Evolutionary conservation across 2,329 filamentous ascomycete species (phyloP).

Genomic region (Stylonectria norvegica): DNA sequence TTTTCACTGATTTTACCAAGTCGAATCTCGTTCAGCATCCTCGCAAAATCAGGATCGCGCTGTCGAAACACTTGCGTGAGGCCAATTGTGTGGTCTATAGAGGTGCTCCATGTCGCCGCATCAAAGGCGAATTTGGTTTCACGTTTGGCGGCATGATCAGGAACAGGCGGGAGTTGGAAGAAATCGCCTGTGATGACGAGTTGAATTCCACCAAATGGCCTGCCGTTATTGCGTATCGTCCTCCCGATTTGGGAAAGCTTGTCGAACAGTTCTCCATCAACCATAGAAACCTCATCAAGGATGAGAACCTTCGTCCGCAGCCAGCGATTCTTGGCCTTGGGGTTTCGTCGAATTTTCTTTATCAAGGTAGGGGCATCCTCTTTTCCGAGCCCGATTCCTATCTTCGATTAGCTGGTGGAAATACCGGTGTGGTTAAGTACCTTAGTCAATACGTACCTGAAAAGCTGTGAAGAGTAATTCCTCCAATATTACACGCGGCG

Average conservation of each 20-base stretch:
- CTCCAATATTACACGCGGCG: constrained; percentile 94
- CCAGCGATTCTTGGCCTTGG: constrained; percentile 87
- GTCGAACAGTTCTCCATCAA: constrained; percentile 94
- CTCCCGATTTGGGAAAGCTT: constrained; percentile 89
- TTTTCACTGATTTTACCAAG: constrained; percentile 74
- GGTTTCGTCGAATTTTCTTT: constrained; percentile 86
- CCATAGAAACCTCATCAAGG: constrained; percentile 97
- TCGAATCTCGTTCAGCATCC: constrained; percentile 97
- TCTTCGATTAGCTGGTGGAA: too few species aligned
- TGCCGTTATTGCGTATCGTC: constrained; percentile 80
- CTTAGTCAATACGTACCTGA: constrained; percentile 51
- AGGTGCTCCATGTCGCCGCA: constrained; percentile 84
- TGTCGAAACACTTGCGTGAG: constrained; percentile 96
- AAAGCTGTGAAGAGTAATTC: constrained; percentile 94
- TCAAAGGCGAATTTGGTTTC: constrained; percentile 89
- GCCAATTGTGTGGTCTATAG: constrained; percentile 92
- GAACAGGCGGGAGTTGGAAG: constrained; percentile 93
- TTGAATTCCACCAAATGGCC: constrained; percentile 94
- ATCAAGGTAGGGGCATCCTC: constrained; percentile 76
- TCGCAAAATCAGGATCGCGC: constrained; percentile 81
- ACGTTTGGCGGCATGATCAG: constrained; percentile 62
- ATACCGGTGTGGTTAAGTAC: background rate
- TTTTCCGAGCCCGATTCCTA: constrained; percentile 84
- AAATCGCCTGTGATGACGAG: constrained; percentile 95
- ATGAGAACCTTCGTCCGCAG: constrained; percentile 81